Evolutionary conservation across 345 rosid species (phyloP).

Genomic region (Corymbia maculata): DNA sequence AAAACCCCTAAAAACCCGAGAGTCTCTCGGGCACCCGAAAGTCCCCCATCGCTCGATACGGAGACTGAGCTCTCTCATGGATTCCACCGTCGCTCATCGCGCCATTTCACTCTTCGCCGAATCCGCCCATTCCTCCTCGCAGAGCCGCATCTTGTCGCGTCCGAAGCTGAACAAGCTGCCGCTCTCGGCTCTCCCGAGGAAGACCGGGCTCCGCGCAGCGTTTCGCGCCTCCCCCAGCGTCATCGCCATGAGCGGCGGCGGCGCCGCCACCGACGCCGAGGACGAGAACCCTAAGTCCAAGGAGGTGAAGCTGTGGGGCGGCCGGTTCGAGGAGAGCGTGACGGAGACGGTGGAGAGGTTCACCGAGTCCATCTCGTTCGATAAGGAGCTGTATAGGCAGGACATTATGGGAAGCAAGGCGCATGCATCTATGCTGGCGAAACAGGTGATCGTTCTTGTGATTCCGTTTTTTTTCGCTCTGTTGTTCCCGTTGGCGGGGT

Average conservation of each 20-base stretch:
- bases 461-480: background rate
- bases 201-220: background rate
- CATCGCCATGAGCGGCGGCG: background rate
- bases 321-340: conserved; percentile 88
- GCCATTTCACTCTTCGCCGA: background rate
- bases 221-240: background rate
- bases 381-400: conserved; percentile 76
- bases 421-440: conserved; percentile 88
- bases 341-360: conserved; percentile 81
- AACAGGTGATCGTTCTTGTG: conserved; percentile 33
- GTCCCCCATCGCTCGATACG: background rate
- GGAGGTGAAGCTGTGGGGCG: conserved; percentile 94
- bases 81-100: background rate
- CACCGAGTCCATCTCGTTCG: conserved; percentile 88
- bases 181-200: background rate
- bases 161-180: background rate
- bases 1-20: background rate
- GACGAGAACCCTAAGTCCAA: background rate
- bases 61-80: background rate
- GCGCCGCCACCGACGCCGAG: background rate
- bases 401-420: conserved; percentile 95
- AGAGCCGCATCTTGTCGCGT: background rate
- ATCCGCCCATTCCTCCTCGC: background rate
- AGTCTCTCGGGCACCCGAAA: background rate
- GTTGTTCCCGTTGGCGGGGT: background rate